Evolutionary conservation across 768 basidiomycete species (phyloP), one percentile per base, ranked within the genome.

Genomic region (Pisolithus marmoratus): DNA sequence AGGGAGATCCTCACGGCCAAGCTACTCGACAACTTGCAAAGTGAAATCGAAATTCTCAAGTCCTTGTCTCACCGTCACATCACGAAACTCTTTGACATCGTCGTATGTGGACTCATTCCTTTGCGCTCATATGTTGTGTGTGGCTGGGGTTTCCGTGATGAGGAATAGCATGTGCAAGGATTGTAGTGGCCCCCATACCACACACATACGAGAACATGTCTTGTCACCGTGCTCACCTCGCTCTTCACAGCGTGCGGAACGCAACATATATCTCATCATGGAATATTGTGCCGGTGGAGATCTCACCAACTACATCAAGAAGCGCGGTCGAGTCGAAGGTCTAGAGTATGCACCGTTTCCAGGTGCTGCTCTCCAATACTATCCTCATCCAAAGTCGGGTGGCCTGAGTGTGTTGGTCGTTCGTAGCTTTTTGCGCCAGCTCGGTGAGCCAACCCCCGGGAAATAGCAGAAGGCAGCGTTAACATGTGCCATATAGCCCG

Each of bases 271-370:
- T 72, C 84, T 99, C 51, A 87, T 99, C 61, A 99, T 98, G 87
- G 95, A 96, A 61, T 97, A 83, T 67, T 98, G 96, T 66, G 83
- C 93, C 1, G 95, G 94, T 2, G 94, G 94, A 3, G 96, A 99
- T 70, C 82, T 99, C 46, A 91, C 93, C 0, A 84, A 91, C 59
- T 98, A 98, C 63, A 95, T 98, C 77, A 94, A 93, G 84, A 93
- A 91, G 64, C 85, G 94, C n/a, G 96, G 95, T 15, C 82, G 87
- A 17, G 85, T 98, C 42, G 88, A 95, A 44, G 85, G 87, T 3
- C 77, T 98, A 12, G 88, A 94, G 65, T 95, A 90, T 53, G 66
- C 80, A 0, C 87, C 93, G 4, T 71, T 74, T 14, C 79, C 84
- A 6, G 84, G 83, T 24, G 80, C 82, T 15, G 76, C 87, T 40